Evolutionary conservation across 1,139 yeast species (phyloP), one percentile per base, ranked within the genome.

Genomic region (Debaryomyces robertsiae): DNA sequence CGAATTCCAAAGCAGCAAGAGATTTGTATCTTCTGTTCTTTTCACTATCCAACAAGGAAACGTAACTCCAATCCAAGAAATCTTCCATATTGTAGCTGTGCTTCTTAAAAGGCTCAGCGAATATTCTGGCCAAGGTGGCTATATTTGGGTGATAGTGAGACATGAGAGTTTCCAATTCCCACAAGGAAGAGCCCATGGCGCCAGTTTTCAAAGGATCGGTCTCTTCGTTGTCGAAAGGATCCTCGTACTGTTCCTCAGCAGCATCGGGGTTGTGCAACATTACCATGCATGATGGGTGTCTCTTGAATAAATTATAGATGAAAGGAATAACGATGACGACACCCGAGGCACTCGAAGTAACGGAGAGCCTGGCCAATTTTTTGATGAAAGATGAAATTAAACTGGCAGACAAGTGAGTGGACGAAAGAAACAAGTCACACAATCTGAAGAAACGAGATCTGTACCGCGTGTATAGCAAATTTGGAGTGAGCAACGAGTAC

Each of bases 111-210:
- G 96, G 97, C 60, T 93, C 97, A 16, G 82, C 75, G 58, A 87
- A 85, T 30, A 93, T 87, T 58, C 81, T 84, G 9, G 97, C 97
- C 53, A 93, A 70, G 0, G 97, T 86, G 2, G 97, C 93, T 15
- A 94, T 88, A 55, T 93, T 93, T 9, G 98, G 98, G 63, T 93
- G 98, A 57, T 89, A 93, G 61, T 93, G 99, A n/a, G 78, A 65
- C 73, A 84, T 81, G 45, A 87, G 66, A 0, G 95, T 75, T 46
- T 86, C 89, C 44, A 93, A 60, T 61, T 93, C 98, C 98, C 98
- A 93, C 34, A 91, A 64, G 0, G 98, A 90, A 1, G 96, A 86
- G 6, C 77, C 83, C 32, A 91, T 69, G 2, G 98, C 98, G 23
- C 79, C 70, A 0, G 97, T 85, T 45, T 76, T 69, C 44, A 85